These are phyloP conservation scores for Suillus ampliporus DNA, from an alignment of 768 basidiomycete species.

Conservation along the genomic window DNA sequence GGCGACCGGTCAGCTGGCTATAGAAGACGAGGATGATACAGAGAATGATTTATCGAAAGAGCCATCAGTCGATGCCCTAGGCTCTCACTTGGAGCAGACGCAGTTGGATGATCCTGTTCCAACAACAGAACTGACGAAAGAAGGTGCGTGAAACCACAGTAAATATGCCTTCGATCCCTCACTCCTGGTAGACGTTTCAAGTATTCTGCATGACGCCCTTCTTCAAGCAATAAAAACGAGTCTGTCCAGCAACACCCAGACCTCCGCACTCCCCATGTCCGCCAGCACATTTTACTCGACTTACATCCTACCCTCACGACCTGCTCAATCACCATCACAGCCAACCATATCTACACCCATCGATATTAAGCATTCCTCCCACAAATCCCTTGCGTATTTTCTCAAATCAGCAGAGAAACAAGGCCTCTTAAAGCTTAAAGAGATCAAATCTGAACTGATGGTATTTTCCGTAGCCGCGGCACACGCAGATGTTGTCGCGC, in stretches of 20 bases:
- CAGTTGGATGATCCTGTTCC: constrained; percentile 37
- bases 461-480: constrained; percentile 56
- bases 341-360: constrained; percentile 49
- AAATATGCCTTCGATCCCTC: not conserved
- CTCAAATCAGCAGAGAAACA: constrained; percentile 80
- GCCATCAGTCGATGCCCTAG: not conserved
- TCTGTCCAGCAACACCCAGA: constrained; percentile 49
- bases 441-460: constrained; percentile 57
- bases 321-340: constrained; percentile 47
- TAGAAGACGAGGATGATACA: constrained; percentile 12
- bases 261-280: constrained; percentile 72
- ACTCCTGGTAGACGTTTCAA: constrained; percentile 19
- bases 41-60: not conserved
- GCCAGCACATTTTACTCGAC: constrained; percentile 78
- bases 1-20: constrained; percentile 23
- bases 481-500: constrained; percentile 62
- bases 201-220: constrained; percentile 64
- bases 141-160: not conserved
- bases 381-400: constrained; percentile 84
- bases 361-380: constrained; percentile 78
- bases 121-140: constrained; percentile 1
- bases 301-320: constrained; percentile 80
- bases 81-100: constrained; percentile 18
- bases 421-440: constrained; percentile 73
- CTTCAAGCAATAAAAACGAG: constrained; percentile 67